A percentile compares a stretch with the other conserved stretches of the same genome.
These are phyloP conservation scores for Thelonectria rubi DNA, from an alignment of 2,329 filamentous ascomycete genomes.

Conservation along the genomic window DNA sequence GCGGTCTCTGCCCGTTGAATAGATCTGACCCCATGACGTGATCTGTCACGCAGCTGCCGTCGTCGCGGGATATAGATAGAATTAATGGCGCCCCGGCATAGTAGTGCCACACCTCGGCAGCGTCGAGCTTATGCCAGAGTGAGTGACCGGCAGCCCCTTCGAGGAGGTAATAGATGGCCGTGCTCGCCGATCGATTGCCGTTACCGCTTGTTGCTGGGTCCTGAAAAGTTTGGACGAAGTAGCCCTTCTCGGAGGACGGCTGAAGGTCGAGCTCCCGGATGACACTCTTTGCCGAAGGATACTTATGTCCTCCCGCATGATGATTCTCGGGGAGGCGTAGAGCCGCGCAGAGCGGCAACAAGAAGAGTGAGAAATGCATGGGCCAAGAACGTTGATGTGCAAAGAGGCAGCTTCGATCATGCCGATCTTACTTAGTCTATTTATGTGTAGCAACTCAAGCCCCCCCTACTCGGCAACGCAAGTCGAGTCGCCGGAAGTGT, in stretches of 20 bases:
- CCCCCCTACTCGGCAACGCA: neutral
- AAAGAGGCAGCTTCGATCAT: neutral
- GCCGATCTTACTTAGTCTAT: neutral
- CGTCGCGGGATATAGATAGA: constrained; percentile 54
- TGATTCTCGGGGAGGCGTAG: constrained; percentile 14
- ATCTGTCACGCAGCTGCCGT: constrained; percentile 46
- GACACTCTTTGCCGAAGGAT: constrained; percentile 51
- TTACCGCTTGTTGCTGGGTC: constrained; percentile 45
- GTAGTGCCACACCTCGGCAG: constrained; percentile 62
- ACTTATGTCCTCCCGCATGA: neutral
- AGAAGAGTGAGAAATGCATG: neutral
- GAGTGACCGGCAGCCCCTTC: constrained; percentile 54
- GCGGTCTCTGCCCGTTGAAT: constrained; percentile 20
- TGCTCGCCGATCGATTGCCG: constrained; percentile 53
- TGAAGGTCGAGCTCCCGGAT: constrained; percentile 53
- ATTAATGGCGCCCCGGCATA: constrained; percentile 61
- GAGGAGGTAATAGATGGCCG: constrained; percentile 63
- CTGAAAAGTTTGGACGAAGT: constrained; percentile 57
- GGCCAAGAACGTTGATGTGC: neutral
- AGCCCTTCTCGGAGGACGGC: constrained; percentile 60
- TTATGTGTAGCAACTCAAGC: neutral
- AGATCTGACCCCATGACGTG: constrained; percentile 21
- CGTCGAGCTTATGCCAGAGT: constrained; percentile 59
- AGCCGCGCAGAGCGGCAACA: constrained; percentile 1
- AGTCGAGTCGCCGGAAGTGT: constrained; percentile 6